Conservation (phyloP, 1,139 yeast genomes). For the Debaryomycetaceae sp. region DNA sequence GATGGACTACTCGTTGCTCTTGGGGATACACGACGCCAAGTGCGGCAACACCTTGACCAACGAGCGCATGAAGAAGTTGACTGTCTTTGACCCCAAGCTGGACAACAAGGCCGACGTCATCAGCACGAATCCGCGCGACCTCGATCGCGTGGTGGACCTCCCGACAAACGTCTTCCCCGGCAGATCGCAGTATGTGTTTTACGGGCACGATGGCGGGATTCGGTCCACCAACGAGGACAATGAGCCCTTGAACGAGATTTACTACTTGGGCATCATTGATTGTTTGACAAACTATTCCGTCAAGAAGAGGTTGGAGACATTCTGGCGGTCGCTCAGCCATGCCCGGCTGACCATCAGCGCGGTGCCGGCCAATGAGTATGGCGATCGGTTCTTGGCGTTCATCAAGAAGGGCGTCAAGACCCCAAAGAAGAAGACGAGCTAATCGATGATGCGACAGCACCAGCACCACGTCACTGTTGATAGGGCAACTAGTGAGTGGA, state of each 20-base stretch:
- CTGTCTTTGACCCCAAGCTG: conserved; percentile 48
- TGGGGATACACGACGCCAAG: conserved; percentile 80
- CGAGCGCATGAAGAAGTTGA: conserved; percentile 30
- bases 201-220: conserved; percentile 84
- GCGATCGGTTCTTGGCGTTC: conserved; percentile 75
- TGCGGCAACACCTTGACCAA: conserved; percentile 44
- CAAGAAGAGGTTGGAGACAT: conserved; percentile 76
- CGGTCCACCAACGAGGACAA: conserved; percentile 66
- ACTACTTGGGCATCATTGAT: conserved; percentile 91
- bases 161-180: conserved; percentile 47
- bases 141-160: conserved; percentile 38
- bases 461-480: no score
- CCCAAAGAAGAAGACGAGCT: conserved; percentile 9
- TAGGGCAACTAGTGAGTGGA: no score
- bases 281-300: conserved; percentile 83
- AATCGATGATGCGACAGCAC: no score
- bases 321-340: conserved; percentile 74
- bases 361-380: conserved; percentile 86
- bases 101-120: conserved; percentile 37
- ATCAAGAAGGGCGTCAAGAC: conserved; percentile 41
- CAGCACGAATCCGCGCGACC: conserved; percentile 44
- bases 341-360: conserved; percentile 75
- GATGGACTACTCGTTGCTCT: conserved; percentile 89
- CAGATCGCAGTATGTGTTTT: conserved; percentile 54
- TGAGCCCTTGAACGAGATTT: conserved; percentile 64